Percentiles rank a stretch among this genome's conserved stretches.
Conservation (phyloP, 768 basidiomycete genomes). For the Tricholoma sp. region DNA sequence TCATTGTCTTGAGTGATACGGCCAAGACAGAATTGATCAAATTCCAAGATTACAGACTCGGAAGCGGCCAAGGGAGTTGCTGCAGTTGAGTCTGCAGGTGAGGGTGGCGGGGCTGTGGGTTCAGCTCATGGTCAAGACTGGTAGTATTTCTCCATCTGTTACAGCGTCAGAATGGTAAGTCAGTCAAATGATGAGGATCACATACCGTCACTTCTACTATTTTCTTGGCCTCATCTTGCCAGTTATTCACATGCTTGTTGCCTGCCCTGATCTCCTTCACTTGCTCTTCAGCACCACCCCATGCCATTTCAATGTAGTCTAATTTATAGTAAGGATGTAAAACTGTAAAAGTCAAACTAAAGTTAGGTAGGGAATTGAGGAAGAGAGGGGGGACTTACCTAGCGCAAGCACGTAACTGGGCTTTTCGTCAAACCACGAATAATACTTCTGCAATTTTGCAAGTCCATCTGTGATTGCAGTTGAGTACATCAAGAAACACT, state of each 20-base stretch:
- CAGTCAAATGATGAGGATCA: background rate
- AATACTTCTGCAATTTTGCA: slow-evolving; percentile 21
- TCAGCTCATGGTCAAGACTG: background rate
- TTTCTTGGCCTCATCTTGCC: slow-evolving; percentile 14
- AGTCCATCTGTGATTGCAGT: slow-evolving; percentile 16
- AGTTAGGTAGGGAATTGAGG: slow-evolving; percentile 6
- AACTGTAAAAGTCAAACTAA: slow-evolving; percentile 11
- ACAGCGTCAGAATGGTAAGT: background rate
- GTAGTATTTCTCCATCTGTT: slow-evolving; percentile 9
- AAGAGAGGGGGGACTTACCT: slow-evolving; percentile 10
- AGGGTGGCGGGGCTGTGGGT: background rate
- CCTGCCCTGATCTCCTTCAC: slow-evolving; percentile 8
- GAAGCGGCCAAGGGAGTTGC: background rate
- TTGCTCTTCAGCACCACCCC: slow-evolving; percentile 24
- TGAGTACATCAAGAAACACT: slow-evolving; percentile 12
- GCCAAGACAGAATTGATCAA: background rate
- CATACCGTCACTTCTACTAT: slow-evolving; percentile 10
- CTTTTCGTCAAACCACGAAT: slow-evolving; percentile 15
- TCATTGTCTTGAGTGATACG: background rate
- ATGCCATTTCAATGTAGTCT: slow-evolving; percentile 16
- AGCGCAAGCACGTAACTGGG: slow-evolving; percentile 19
- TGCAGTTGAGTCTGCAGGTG: background rate
- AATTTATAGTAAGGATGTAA: slow-evolving; percentile 28
- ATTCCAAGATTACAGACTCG: background rate
- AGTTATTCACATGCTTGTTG: slow-evolving; percentile 13